These are phyloP conservation scores for Tetrahymena malaccensis DNA, from an alignment of 73 alveolate species.

Conservation along the genomic window DNA sequence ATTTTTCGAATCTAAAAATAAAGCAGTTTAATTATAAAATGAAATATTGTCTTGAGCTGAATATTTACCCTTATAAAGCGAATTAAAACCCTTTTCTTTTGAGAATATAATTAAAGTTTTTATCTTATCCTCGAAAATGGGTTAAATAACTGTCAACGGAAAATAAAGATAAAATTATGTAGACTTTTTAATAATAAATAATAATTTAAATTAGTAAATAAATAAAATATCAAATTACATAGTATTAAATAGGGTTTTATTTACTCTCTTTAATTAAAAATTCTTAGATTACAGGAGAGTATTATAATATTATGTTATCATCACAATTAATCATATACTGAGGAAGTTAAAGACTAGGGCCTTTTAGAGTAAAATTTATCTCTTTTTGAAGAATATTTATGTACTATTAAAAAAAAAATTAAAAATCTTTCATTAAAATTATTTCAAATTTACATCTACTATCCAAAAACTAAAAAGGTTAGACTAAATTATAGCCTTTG, in stretches of 20 bases:
- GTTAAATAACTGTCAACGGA: neutral
- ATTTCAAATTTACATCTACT: neutral
- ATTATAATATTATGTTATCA: neutral
- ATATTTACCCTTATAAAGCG: neutral
- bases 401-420: neutral
- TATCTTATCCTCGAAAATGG: neutral
- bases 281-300: neutral
- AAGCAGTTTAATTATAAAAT: neutral
- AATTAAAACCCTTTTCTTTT: neutral
- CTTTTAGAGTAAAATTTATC: too few relatives aligned
- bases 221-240: too few relatives aligned
- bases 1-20: neutral
- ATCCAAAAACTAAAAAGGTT: too few relatives aligned
- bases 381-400: neutral
- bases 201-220: too few relatives aligned
- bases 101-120: neutral
- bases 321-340: neutral
- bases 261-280: neutral
- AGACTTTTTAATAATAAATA: too few relatives aligned
- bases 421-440: too few relatives aligned
- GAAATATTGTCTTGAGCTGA: neutral
- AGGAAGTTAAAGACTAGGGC: too few relatives aligned
- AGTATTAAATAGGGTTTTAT: neutral
- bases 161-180: too few relatives aligned
- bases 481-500: neutral